These are phyloP conservation scores for Zoysia pacifica DNA, from an alignment of 176 grass and related monocot genomes.

Conservation along the genomic window DNA sequence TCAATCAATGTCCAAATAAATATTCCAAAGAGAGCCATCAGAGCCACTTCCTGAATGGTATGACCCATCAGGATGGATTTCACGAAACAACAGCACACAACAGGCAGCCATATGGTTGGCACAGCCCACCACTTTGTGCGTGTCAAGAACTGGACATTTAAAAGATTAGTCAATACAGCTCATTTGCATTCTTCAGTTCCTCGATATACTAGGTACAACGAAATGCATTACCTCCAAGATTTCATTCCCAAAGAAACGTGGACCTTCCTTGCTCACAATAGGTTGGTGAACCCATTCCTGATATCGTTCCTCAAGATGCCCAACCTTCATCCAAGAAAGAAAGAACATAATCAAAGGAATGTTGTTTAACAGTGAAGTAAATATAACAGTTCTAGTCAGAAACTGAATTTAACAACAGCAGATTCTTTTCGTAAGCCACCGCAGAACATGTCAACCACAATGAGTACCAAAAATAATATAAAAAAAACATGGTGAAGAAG, in stretches of 20 bases:
- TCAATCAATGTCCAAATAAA: constrained; percentile 91
- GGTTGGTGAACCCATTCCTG: constrained; percentile 98
- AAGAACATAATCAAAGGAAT: background rate
- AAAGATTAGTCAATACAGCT: constrained; percentile 3
- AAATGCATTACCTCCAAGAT: constrained; percentile 62
- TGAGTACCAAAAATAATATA: too few relatives aligned
- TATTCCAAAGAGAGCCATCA: constrained; percentile 59
- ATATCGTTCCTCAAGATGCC: constrained; percentile 80
- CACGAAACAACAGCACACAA: constrained; percentile 60
- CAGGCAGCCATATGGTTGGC: constrained; percentile 88
- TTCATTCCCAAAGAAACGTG: constrained; percentile 70
- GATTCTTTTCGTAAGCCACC: background rate
- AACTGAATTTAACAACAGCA: background rate
- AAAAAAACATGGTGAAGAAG: background rate
- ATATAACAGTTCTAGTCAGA: background rate
- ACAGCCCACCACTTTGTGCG: constrained; percentile 86
- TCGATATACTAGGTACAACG: background rate
- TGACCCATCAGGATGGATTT: constrained; percentile 68
- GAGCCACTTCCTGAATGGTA: constrained; percentile 49
- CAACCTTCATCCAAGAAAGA: constrained; percentile 60
- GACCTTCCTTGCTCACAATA: constrained; percentile 91
- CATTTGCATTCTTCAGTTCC: background rate
- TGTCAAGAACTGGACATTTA: constrained; percentile 69
- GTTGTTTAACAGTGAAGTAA: background rate
- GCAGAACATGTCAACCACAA: background rate